A percentile compares a stretch with the other conserved stretches of the same genome.
Evolutionary conservation across 139 green algal genomes (phyloP).

Genomic region (Ostreobium quekettii): DNA sequence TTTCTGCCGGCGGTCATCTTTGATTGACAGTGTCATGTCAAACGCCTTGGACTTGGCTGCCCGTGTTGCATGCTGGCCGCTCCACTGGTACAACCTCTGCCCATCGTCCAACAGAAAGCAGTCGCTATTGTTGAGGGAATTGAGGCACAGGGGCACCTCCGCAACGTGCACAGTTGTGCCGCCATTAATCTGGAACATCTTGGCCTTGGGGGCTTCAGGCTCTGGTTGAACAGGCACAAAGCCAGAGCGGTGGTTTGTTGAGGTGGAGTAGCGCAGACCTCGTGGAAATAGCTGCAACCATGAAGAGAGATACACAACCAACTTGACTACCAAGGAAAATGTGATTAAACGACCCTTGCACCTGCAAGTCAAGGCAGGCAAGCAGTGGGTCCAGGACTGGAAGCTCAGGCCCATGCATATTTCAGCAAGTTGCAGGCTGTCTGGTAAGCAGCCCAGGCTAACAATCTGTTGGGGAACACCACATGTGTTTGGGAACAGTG

Average conservation of each 20-base stretch:
- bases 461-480: too few relatives aligned
- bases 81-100: constrained; percentile 14
- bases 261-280: constrained; percentile 15
- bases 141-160: constrained; percentile 5
- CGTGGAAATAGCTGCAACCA: constrained; percentile 3
- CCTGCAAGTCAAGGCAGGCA: too few relatives aligned
- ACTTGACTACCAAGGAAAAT: too few relatives aligned
- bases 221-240: neutral
- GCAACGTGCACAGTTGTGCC: constrained; percentile 1
- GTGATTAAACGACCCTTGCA: too few relatives aligned
- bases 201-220: neutral
- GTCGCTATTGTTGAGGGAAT: constrained; percentile 9
- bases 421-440: too few relatives aligned
- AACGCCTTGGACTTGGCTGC: constrained; percentile 15
- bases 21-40: constrained; percentile 9
- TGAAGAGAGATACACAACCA: too few relatives aligned
- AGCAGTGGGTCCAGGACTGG: too few relatives aligned
- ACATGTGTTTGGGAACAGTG: too few relatives aligned
- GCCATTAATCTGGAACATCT: constrained; percentile 10
- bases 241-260: neutral
- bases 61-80: constrained; percentile 1
- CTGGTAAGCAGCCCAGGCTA: too few relatives aligned
- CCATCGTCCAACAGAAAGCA: constrained; percentile 21
- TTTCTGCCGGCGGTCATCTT: too few relatives aligned
- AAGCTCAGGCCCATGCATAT: too few relatives aligned